Base-by-base conservation (phyloP, 116 monocot species). In the Posidonia oceanica region DNA sequence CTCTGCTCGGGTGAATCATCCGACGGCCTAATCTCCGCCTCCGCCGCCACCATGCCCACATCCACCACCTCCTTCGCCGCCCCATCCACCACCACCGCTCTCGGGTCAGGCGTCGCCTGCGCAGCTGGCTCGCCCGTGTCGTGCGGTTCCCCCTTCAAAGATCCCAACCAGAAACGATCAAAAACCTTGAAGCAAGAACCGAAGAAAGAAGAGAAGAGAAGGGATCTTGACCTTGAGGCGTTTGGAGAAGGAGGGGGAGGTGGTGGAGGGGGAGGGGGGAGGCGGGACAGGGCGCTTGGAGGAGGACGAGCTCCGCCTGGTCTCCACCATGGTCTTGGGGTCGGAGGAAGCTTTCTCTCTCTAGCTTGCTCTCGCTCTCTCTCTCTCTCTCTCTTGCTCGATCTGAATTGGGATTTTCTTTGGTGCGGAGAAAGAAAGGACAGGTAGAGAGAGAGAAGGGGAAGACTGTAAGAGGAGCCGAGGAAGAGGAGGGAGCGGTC, bases 301-400 rank as follows among this genome's bases (percentile, higher is more conserved):
- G 0, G 58, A 58, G n/a, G 70, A 70, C 67, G 67, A 80, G 62
- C 81, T 85, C 73, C 85, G 63, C 81, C 84, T 68, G 4, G 85
- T 85, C 61, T 81, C 81, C 23, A 85, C 85, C 85, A 85, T 85
- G 29, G 16, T 48, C 23, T 14, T 39, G 23, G 4, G 48, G 10
- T 51, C 4, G 52, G 20, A 18, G 14, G 4, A 12, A 7, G 8
- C 5, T 11, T 36, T 14, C 22, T 60, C 22, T 59, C 42, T 20
- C 58, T 41, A 12, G 15, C 3, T 20, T 29, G 29, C 29, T 29
- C 29, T 29, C 29, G 29, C 29, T 57, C 40, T 18, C 39, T 18
- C 59, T 40, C 39, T 39, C 3, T 38, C 41, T 44, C 58, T 18
- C 4, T 4, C 58, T 5, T 39, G 5, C 42, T 59, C 71, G 71